Evolutionary conservation across 148 eudicot species (phyloP).

Genomic region (Rhododendron williamsianum): DNA sequence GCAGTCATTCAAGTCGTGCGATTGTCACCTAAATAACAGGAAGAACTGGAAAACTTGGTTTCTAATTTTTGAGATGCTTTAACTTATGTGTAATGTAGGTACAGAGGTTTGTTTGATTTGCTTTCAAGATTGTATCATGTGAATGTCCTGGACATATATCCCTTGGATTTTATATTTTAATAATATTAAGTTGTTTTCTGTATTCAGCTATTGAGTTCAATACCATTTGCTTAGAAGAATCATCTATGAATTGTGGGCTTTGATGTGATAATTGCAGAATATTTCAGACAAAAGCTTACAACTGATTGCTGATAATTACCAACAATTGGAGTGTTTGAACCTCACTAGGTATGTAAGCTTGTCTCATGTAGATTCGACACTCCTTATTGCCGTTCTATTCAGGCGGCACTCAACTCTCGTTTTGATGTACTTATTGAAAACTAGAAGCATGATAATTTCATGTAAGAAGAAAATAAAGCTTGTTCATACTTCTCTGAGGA

Average conservation of each 20-base stretch:
- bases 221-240: not conserved
- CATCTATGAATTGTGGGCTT: not conserved
- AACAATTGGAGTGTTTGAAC: slow-evolving; percentile 56
- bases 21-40: not conserved
- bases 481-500: too few relatives aligned
- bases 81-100: not conserved
- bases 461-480: not conserved
- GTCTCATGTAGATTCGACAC: not conserved
- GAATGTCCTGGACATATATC: not conserved
- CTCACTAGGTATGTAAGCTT: slow-evolving; percentile 59
- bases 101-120: not conserved
- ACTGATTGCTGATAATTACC: slow-evolving; percentile 56
- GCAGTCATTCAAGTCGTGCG: not conserved
- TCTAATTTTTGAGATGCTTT: not conserved
- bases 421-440: not conserved
- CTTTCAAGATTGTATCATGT: not conserved
- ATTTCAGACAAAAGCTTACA: slow-evolving; percentile 71
- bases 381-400: not conserved
- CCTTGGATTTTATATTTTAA: not conserved
- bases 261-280: slow-evolving; percentile 40
- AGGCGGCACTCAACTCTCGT: not conserved
- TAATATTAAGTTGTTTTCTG: not conserved
- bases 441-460: not conserved
- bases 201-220: not conserved
- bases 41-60: not conserved